These are phyloP conservation scores for Sequoia sempervirens DNA, from an alignment of 75 land plant species.

Conservation along the genomic window DNA sequence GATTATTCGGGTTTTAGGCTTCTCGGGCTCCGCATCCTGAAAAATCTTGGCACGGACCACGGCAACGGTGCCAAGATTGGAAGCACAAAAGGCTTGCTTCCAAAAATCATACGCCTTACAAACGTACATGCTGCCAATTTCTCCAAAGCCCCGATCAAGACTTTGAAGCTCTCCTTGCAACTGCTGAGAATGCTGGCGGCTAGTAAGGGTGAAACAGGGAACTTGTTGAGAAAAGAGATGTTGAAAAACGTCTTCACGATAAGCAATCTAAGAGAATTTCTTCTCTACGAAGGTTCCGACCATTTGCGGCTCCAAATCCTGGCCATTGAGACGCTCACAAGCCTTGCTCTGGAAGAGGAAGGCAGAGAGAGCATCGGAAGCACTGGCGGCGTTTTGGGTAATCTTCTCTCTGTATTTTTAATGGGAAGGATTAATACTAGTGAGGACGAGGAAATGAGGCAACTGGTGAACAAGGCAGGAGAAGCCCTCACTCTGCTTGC, in stretches of 20 bases:
- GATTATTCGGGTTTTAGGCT: background rate
- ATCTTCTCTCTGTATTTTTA: constrained; percentile 45
- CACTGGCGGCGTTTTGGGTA: constrained; percentile 68
- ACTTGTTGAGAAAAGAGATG: constrained; percentile 48
- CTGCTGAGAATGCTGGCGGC: constrained; percentile 54
- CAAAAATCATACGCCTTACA: constrained; percentile 42
- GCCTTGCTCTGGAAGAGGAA: constrained; percentile 62
- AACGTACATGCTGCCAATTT: constrained; percentile 6
- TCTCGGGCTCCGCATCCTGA: constrained; percentile 21
- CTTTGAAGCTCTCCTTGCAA: constrained; percentile 48
- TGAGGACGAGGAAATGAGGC: no score
- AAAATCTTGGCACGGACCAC: constrained; percentile 39
- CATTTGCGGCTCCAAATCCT: constrained; percentile 29
- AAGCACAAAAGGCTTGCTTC: constrained; percentile 10
- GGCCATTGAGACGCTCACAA: constrained; percentile 57
- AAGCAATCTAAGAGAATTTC: constrained; percentile 14
- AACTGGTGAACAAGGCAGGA: no score
- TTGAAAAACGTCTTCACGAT: constrained; percentile 38
- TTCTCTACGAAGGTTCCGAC: constrained; percentile 18
- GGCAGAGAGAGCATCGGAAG: constrained; percentile 64
- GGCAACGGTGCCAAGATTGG: constrained; percentile 26
- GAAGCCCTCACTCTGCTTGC: no score
- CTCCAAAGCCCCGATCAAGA: constrained; percentile 29
- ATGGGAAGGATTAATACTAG: background rate
- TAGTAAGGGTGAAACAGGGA: constrained; percentile 57